Conservation (phyloP, 805 yeast genomes). For the Kuraishia capsulata region DNA sequence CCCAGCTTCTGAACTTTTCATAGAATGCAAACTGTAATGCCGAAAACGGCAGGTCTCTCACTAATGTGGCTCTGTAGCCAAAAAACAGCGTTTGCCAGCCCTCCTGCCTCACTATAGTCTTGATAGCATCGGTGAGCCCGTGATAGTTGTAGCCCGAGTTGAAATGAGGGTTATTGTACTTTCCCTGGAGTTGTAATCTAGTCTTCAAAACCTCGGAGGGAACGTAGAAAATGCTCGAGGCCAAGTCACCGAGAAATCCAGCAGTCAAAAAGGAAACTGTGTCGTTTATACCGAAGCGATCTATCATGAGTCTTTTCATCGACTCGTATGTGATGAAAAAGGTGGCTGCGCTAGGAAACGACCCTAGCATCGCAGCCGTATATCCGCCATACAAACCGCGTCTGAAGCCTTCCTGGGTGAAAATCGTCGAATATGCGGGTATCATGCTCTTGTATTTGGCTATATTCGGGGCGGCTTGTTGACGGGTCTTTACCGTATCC, state of each 20-base stretch:
- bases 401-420: slow-evolving; percentile 73
- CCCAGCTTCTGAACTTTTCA: slow-evolving; percentile 66
- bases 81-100: slow-evolving; percentile 71
- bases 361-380: slow-evolving; percentile 84
- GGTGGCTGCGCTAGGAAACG: slow-evolving; percentile 89
- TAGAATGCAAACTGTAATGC: slow-evolving; percentile 95
- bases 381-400: slow-evolving; percentile 91
- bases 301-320: slow-evolving; percentile 62
- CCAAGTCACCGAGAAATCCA: slow-evolving; percentile 91
- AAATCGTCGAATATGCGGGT: slow-evolving; percentile 67
- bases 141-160: slow-evolving; percentile 80
- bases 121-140: slow-evolving; percentile 63
- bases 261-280: slow-evolving; percentile 73
- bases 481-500: slow-evolving; percentile 95
- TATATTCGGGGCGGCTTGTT: slow-evolving; percentile 80
- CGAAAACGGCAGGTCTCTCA: slow-evolving; percentile 90
- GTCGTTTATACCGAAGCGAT: slow-evolving; percentile 59
- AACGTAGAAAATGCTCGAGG: slow-evolving; percentile 80
- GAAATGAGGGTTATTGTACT: slow-evolving; percentile 70
- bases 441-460: slow-evolving; percentile 66
- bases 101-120: slow-evolving; percentile 55
- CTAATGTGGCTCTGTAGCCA: slow-evolving; percentile 91
- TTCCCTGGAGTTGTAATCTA: slow-evolving; percentile 86
- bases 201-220: slow-evolving; percentile 95
- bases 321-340: slow-evolving; percentile 88